Evolutionary conservation across 1,139 yeast genomes (phyloP).

Genomic region (Pneumocystis murina): DNA sequence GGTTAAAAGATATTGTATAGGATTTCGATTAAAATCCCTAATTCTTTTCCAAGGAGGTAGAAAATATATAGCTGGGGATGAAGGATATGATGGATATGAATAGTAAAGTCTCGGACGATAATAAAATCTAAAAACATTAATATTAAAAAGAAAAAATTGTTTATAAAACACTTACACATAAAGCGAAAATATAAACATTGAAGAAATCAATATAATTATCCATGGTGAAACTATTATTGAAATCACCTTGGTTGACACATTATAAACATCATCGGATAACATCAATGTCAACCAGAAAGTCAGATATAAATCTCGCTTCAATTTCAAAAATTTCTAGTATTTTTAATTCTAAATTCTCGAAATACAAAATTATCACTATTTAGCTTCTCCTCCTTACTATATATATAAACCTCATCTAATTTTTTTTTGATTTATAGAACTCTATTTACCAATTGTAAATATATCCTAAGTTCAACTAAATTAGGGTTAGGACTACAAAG

Average conservation of each 20-base stretch:
- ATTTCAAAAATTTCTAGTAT: too few species aligned
- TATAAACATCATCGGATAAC: not conserved
- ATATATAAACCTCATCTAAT: too few species aligned
- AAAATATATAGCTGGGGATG: constrained; percentile 4
- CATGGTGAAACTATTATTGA: not conserved
- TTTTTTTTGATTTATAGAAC: too few species aligned
- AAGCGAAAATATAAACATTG: not conserved
- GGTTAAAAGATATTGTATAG: constrained; percentile 1
- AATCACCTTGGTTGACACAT: not conserved
- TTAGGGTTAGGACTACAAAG: too few species aligned
- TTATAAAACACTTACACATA: not conserved
- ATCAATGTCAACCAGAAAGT: not conserved
- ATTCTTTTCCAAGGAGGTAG: constrained; percentile 5
- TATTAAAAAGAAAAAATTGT: not conserved
- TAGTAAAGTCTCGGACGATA: constrained; percentile 7
- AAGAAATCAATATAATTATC: not conserved
- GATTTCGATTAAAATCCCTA: constrained; percentile 3
- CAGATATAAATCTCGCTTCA: not conserved
- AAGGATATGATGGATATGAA: constrained; percentile 6
- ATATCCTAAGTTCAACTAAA: too few species aligned
- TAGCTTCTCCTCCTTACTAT: too few species aligned
- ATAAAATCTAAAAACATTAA: constrained; percentile 1
- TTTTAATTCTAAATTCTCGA: too few species aligned
- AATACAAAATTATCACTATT: too few species aligned
- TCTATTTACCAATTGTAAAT: too few species aligned